These are phyloP conservation scores for Persicaria maculosa DNA, from an alignment of 148 eudicot species.

Conservation along the genomic window DNA sequence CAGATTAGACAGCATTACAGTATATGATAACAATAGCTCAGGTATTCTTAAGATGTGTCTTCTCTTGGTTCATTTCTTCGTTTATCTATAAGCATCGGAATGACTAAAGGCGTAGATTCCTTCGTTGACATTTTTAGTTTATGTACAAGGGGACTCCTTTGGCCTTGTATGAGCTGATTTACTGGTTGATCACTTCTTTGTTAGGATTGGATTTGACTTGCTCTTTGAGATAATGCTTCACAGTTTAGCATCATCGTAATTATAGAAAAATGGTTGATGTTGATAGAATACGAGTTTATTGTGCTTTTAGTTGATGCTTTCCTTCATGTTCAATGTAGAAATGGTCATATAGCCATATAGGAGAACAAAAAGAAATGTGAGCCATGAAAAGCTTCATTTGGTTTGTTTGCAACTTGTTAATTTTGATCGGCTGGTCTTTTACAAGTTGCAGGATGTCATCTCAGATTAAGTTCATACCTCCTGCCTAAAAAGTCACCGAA, in stretches of 20 bases:
- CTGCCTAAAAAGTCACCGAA: background rate
- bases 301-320: background rate
- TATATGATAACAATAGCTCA: constrained; percentile 35
- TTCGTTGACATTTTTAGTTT: background rate
- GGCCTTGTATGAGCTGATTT: background rate
- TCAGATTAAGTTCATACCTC: background rate
- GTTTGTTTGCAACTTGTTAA: background rate
- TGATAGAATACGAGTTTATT: background rate
- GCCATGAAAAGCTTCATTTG: background rate
- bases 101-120: background rate
- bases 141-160: background rate
- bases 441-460: too few species aligned
- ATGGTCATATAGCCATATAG: background rate
- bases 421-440: background rate
- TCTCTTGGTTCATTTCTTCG: background rate
- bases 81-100: background rate
- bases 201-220: background rate
- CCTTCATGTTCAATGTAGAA: background rate
- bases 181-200: background rate
- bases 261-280: background rate
- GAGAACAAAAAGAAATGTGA: background rate
- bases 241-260: background rate
- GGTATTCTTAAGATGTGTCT: constrained; percentile 11
- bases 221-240: background rate
- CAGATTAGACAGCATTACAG: constrained; percentile 59